These are phyloP conservation scores for Cornus florida DNA, from an alignment of 148 eudicot species.

Conservation along the genomic window DNA sequence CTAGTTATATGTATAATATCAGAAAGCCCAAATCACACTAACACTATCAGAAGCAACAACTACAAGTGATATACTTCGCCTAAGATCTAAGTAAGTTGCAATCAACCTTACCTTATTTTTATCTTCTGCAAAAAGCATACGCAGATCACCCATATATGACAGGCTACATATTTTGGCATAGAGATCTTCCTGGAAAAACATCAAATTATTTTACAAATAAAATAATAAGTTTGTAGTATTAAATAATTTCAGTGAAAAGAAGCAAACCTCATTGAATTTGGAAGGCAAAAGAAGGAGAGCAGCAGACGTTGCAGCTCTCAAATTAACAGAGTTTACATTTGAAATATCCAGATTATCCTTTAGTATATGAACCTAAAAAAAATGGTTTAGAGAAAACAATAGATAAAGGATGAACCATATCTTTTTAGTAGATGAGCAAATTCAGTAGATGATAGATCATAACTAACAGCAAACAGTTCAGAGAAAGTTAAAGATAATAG, in stretches of 20 bases:
- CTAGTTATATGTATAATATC: not conserved
- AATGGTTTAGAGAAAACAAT: not conserved
- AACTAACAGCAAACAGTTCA: not conserved
- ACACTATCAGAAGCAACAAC: not conserved
- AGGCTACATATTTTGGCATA: slow-evolving; percentile 88
- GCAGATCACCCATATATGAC: slow-evolving; percentile 87
- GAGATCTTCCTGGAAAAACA: slow-evolving; percentile 61
- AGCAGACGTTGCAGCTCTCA: slow-evolving; percentile 85
- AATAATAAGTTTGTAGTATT: not conserved
- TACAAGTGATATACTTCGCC: not conserved
- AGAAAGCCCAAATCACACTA: not conserved
- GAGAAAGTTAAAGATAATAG: not conserved
- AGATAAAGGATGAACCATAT: too few species aligned
- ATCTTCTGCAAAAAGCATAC: slow-evolving; percentile 98
- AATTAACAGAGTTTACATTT: slow-evolving; percentile 54
- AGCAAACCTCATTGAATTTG: slow-evolving; percentile 68
- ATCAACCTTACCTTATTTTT: slow-evolving; percentile 66
- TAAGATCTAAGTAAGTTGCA: not conserved
- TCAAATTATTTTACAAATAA: slow-evolving; percentile 8
- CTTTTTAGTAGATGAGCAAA: too few species aligned
- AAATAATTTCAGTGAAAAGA: slow-evolving; percentile 16
- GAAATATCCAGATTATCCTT: slow-evolving; percentile 64
- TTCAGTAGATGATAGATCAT: slow-evolving; percentile 1
- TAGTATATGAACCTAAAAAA: slow-evolving; percentile 53
- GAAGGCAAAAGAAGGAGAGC: slow-evolving; percentile 82